Evolutionary conservation across 2,329 filamentous ascomycete species (phyloP), one percentile per base, ranked within the genome.

Genomic region (Fusarium sp.): DNA sequence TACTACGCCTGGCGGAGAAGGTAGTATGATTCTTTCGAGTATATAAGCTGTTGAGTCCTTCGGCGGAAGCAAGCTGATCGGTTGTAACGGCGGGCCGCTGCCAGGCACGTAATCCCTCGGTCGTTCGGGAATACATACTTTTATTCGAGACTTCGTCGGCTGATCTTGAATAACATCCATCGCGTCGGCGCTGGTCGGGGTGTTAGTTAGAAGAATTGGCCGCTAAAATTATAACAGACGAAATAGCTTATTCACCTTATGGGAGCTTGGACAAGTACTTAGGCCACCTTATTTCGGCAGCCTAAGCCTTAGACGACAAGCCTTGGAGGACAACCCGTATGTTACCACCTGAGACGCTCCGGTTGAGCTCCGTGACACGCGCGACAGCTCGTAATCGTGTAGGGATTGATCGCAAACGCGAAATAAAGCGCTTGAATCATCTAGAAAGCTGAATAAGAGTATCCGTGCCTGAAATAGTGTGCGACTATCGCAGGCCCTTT

Each of bases 1-100:
- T 32, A 68, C 46, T 32, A 68, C 46, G 15, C 75, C 73, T 3
- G 71, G 77, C 50, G 75, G 80, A 42, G 75, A 79, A 42, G 85
- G 82, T 1, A 87, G 78, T 10, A 88, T 78, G 32, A 86, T 81
- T 70, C 86, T 84, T 50, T 86, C 84, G 66, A 86, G 75, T 44
- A 91, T 90, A 72, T 85, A 88, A n/a, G 86, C 88, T 11, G 84
- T 84, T 45, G 84, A 83, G 70, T 89, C 85, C 73, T 82, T 77
- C 2, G 80, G 75, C 5, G 84, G 87, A 5, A 84, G 76, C 9
- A 89, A 77, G n/a, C 81, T 75, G 18, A 89, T 78, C 12, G 82
- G 83, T 6, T 82, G 82, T 3, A 85, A 77, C 0, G 83, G 79
- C 1, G 87, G 87, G 1, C 85, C 84, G 10, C 82, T 82, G 38